phyloP scores from a whole-genome alignment of 495 filamentous ascomycete species.

The Staphylotrichum longicolle region DNA sequence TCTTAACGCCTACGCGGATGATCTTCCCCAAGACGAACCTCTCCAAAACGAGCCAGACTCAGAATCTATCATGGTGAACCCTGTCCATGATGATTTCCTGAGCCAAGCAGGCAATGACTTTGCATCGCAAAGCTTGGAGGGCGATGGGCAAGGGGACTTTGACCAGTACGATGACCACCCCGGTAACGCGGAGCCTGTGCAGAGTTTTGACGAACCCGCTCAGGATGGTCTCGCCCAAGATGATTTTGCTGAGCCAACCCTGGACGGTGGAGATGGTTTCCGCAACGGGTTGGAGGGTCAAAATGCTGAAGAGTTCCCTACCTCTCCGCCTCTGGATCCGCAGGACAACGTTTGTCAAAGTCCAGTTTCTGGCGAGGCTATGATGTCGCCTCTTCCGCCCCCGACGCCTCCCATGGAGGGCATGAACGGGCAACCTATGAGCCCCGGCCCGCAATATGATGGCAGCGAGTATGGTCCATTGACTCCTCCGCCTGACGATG shows the following conservation, averaged over 20 bases:
- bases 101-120: not conserved
- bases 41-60: not conserved
- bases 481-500: constrained; percentile 9
- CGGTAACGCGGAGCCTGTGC: not conserved
- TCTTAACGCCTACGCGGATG: no score
- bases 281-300: not conserved
- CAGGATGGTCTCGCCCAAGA: not conserved
- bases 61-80: not conserved
- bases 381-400: constrained; percentile 13
- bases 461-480: constrained; percentile 10
- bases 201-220: constrained; percentile 5
- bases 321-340: not conserved
- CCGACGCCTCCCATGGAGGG: constrained; percentile 7
- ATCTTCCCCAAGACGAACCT: not conserved
- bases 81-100: not conserved
- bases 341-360: not conserved
- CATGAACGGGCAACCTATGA: not conserved
- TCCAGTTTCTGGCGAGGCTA: not conserved
- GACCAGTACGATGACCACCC: constrained; percentile 1
- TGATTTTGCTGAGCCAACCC: not conserved
- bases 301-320: not conserved
- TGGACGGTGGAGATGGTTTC: not conserved
- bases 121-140: not conserved
- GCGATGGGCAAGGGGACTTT: not conserved
- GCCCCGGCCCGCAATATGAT: constrained; percentile 10